phyloP scores from a whole-genome alignment of 2,329 filamentous ascomycete species.

The Colletotrichum coccodes region DNA sequence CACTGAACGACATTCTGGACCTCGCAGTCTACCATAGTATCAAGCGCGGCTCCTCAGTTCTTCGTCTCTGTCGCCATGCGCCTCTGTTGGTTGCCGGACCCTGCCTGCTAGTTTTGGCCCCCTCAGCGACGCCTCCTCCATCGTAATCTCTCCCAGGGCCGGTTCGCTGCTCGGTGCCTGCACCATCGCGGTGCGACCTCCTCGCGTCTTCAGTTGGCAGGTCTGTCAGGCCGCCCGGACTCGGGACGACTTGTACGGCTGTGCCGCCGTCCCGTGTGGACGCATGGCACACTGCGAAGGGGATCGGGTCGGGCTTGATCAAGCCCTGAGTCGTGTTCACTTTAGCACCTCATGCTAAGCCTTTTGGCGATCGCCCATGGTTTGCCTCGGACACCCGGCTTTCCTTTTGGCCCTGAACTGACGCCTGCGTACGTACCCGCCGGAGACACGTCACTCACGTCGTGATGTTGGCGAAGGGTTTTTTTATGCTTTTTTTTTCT shows the following conservation, averaged over 20 bases:
- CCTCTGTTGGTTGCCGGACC: too few relatives aligned
- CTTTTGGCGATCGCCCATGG: slow-evolving; percentile 18
- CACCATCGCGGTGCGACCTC: neutral
- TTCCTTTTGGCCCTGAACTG: neutral
- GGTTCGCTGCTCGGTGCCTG: neutral
- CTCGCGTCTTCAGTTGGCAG: neutral
- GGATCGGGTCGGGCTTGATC: neutral
- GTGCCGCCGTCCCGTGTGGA: neutral
- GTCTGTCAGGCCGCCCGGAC: neutral
- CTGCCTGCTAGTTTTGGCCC: too few relatives aligned
- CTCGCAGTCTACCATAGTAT: slow-evolving; percentile 3
- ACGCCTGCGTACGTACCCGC: neutral
- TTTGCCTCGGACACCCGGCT: slow-evolving; percentile 12
- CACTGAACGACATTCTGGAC: slow-evolving; percentile 20
- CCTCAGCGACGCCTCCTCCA: slow-evolving; percentile 17
- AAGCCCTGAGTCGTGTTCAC: slow-evolving; percentile 3
- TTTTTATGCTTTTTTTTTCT: neutral
- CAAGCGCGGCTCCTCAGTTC: slow-evolving; percentile 10
- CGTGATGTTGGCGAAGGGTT: neutral
- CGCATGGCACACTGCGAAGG: neutral
- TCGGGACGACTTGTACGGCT: neutral
- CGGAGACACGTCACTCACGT: neutral
- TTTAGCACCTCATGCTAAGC: slow-evolving; percentile 28
- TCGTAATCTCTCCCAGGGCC: slow-evolving; percentile 2
- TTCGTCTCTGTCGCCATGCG: neutral